phyloP scores from a whole-genome alignment of 345 rosid genomes.

The Luvunga scandens region DNA sequence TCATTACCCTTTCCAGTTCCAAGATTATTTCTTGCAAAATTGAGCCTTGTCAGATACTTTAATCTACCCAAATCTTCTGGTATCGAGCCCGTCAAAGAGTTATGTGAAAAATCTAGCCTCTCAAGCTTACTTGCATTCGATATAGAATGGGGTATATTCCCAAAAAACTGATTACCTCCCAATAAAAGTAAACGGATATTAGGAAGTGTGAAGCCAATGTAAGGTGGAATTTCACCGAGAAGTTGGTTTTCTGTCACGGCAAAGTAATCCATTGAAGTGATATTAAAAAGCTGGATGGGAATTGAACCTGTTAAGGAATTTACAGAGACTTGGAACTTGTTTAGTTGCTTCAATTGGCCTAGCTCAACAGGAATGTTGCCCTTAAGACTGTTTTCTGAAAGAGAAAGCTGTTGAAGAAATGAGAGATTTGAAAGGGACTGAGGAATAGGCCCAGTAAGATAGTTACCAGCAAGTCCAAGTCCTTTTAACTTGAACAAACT shows the following conservation, averaged over 20 bases:
- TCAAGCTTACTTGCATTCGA: slow-evolving; percentile 22
- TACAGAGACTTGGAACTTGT: slow-evolving; percentile 13
- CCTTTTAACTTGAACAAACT: slow-evolving; percentile 16
- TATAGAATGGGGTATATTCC: slow-evolving; percentile 28
- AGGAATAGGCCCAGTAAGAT: slow-evolving; percentile 27
- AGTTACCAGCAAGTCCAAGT: slow-evolving; percentile 21
- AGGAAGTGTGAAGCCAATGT: slow-evolving; percentile 16
- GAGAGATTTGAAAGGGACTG: slow-evolving; percentile 24
- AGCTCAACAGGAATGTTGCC: slow-evolving; percentile 22
- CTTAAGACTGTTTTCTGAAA: slow-evolving; percentile 20
- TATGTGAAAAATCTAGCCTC: not conserved
- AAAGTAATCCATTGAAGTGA: not conserved
- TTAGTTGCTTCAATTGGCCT: slow-evolving; percentile 15
- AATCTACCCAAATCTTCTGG: slow-evolving; percentile 20
- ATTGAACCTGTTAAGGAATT: slow-evolving; percentile 18
- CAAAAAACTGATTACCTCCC: slow-evolving; percentile 15
- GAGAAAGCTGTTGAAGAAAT: not conserved
- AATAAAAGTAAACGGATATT: slow-evolving; percentile 14
- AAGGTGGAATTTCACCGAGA: slow-evolving; percentile 14
- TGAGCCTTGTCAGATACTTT: slow-evolving; percentile 12
- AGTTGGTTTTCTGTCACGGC: not conserved
- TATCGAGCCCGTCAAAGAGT: slow-evolving; percentile 16
- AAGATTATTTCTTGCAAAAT: slow-evolving; percentile 19
- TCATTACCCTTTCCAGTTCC: slow-evolving; percentile 20
- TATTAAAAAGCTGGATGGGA: slow-evolving; percentile 8